Percentiles rank a stretch among this genome's conserved stretches.
These are phyloP conservation scores for Alnus glutinosa DNA, from an alignment of 306 rosid species.

Conservation along the genomic window DNA sequence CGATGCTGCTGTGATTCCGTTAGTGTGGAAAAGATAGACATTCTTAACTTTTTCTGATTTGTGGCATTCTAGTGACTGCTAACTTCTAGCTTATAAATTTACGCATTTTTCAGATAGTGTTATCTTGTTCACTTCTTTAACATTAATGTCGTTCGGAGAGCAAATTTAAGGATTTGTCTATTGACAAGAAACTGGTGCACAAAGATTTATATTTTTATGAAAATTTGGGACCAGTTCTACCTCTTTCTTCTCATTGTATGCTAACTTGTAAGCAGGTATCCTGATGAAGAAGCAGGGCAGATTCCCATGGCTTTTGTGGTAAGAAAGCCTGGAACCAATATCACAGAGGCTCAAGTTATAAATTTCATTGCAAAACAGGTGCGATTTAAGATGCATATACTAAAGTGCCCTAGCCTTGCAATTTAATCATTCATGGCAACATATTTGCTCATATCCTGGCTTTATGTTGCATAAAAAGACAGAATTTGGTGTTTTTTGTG, in stretches of 20 bases:
- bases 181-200: neutral
- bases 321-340: slow-evolving; percentile 68
- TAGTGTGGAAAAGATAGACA: slow-evolving; percentile 25
- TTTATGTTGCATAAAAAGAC: neutral
- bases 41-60: neutral
- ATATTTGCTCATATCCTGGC: neutral
- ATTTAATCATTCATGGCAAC: neutral
- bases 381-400: slow-evolving; percentile 17
- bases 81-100: neutral
- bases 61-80: neutral
- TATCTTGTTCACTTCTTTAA: neutral
- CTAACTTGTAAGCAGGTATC: slow-evolving; percentile 55
- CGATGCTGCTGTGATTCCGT: slow-evolving; percentile 93
- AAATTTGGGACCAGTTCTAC: neutral
- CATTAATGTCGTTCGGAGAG: neutral
- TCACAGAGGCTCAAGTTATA: slow-evolving; percentile 55
- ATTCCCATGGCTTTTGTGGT: slow-evolving; percentile 93
- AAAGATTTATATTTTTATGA: neutral
- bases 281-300: slow-evolving; percentile 83
- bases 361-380: slow-evolving; percentile 80
- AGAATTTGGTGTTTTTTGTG: neutral
- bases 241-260: neutral
- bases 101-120: neutral
- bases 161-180: neutral
- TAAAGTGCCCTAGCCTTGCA: neutral